These are phyloP conservation scores for Rozella allomycis DNA, from an alignment of 371 early-diverging fungal genomes.

Conservation along the genomic window DNA sequence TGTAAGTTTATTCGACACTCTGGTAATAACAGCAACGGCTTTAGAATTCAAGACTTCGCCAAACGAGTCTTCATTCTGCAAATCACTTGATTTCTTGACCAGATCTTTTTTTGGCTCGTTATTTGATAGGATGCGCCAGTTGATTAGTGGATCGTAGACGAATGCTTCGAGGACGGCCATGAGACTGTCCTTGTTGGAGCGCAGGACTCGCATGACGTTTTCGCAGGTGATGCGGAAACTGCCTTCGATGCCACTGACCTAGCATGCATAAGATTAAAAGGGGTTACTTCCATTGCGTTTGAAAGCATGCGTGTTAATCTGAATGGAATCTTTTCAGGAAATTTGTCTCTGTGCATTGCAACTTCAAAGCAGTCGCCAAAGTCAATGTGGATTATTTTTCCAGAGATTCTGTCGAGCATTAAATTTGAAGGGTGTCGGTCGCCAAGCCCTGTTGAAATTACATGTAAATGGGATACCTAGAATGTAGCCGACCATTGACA, in stretches of 20 bases:
- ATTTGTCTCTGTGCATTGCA: conserved; percentile 59
- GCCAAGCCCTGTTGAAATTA: too few species aligned
- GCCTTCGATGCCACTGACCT: conserved; percentile 75
- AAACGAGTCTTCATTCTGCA: background rate
- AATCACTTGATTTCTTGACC: too few species aligned
- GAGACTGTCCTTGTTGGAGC: conserved; percentile 84
- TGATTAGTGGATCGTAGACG: conserved; percentile 91
- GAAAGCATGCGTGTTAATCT: conserved; percentile 92
- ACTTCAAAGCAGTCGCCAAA: conserved; percentile 97
- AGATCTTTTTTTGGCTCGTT: too few species aligned
- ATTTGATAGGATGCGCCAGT: conserved; percentile 66
- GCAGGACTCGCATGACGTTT: conserved; percentile 83
- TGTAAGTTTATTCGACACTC: conserved; percentile 55
- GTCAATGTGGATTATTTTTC: conserved; percentile 95
- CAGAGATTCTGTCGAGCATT: conserved; percentile 77
- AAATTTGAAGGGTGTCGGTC: conserved; percentile 96
- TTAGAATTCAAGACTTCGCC: conserved; percentile 26
- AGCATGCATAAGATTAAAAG: background rate
- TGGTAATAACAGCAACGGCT: conserved; percentile 33
- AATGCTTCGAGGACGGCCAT: conserved; percentile 97
- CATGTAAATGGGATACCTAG: too few species aligned
- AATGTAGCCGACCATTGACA: conserved; percentile 97
- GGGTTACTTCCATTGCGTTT: conserved; percentile 91
- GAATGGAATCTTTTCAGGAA: conserved; percentile 95
- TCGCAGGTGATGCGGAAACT: conserved; percentile 85